These are phyloP conservation scores for Nitzschia putrida DNA, from an alignment of 108 stramenopile genomes.

Conservation along the genomic window DNA sequence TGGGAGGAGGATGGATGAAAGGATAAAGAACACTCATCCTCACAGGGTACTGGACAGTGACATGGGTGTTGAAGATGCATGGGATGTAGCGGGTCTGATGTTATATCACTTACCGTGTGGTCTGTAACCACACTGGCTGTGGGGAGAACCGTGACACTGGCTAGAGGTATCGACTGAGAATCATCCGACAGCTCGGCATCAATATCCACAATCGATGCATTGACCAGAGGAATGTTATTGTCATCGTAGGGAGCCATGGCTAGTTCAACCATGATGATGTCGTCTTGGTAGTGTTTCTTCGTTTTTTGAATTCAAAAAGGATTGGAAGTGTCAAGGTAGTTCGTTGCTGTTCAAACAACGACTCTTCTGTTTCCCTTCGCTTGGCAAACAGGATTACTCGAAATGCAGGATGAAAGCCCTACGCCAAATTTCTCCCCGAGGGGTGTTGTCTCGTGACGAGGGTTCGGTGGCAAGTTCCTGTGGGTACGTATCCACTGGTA, in stretches of 20 bases:
- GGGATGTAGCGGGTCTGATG: no score
- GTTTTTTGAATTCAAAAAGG: no score
- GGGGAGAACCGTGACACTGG: background rate
- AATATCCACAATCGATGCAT: slow-evolving; percentile 22
- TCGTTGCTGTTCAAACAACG: no score
- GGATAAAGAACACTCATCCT: background rate
- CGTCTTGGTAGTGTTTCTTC: no score
- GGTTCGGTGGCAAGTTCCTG: no score
- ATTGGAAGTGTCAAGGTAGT: no score
- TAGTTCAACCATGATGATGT: slow-evolving; percentile 22
- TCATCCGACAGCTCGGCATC: slow-evolving; percentile 25
- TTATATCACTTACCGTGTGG: background rate
- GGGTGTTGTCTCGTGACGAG: no score
- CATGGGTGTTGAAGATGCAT: background rate
- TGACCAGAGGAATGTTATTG: slow-evolving; percentile 21
- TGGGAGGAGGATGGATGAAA: background rate
- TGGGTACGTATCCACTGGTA: no score
- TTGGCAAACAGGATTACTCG: no score
- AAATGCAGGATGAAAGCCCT: no score
- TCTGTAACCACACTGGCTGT: background rate
- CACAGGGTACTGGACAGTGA: background rate
- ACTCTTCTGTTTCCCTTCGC: no score
- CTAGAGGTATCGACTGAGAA: background rate
- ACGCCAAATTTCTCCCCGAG: no score
- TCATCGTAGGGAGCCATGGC: slow-evolving; percentile 16